Percentiles rank a stretch among this genome's conserved stretches.
Conservation (phyloP, 179 eudicot genomes). For the Camellia oleifera region DNA sequence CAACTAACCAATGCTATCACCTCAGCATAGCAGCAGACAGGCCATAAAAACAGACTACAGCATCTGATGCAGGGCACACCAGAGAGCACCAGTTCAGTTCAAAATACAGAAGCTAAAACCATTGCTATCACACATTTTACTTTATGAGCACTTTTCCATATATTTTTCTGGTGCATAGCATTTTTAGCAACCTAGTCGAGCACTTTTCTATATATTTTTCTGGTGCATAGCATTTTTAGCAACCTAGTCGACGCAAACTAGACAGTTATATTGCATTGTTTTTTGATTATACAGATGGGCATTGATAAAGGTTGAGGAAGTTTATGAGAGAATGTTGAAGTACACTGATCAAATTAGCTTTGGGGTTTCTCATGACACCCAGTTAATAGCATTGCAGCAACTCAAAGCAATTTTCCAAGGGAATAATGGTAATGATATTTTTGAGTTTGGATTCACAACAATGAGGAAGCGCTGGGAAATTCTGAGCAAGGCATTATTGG, state of each 20-base stretch:
- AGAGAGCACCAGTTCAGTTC: no score
- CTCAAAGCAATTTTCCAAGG: slow-evolving; percentile 31
- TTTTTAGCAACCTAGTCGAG: no score
- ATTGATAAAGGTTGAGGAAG: slow-evolving; percentile 35
- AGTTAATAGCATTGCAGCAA: slow-evolving; percentile 33
- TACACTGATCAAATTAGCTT: slow-evolving; percentile 11
- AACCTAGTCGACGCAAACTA: neutral
- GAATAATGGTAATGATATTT: slow-evolving; percentile 25
- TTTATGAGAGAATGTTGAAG: slow-evolving; percentile 29
- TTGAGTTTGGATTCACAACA: slow-evolving; percentile 29
- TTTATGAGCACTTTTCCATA: no score
- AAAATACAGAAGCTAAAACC: no score
- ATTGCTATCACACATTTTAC: no score
- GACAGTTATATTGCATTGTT: neutral
- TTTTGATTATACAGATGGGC: slow-evolving; percentile 36
- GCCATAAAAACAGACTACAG: no score
- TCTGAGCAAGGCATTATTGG: slow-evolving; percentile 20
- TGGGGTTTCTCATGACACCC: slow-evolving; percentile 40
- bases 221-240: no score
- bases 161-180: no score
- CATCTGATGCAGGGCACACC: no score
- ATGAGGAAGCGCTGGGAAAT: slow-evolving; percentile 34
- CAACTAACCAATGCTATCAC: no score
- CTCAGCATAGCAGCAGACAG: no score
- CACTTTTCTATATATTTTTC: no score